These are phyloP conservation scores for Wallacemonas sp. DNA, from an alignment of 208 protist genomes.

Conservation along the genomic window DNA sequence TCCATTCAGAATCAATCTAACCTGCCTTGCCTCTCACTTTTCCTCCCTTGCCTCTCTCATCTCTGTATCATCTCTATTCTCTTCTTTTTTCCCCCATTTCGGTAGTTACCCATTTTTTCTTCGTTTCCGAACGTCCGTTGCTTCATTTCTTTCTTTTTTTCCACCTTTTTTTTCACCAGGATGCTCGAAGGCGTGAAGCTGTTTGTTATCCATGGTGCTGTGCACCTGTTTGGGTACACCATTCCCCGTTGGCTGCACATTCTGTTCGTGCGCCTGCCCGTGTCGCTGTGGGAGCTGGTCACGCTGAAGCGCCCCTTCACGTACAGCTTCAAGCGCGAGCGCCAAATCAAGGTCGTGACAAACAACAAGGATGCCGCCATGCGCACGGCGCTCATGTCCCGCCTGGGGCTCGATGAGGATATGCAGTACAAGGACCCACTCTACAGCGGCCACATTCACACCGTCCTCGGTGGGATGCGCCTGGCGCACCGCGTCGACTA, in stretches of 20 bases:
- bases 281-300: constrained; percentile 39
- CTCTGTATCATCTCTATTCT: no score
- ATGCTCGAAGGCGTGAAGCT: constrained; percentile 34
- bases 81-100: no score
- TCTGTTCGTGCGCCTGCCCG: constrained; percentile 38
- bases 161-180: neutral
- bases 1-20: no score
- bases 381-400: constrained; percentile 12
- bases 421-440: constrained; percentile 56
- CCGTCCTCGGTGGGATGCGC: constrained; percentile 36
- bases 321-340: constrained; percentile 27
- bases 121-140: no score
- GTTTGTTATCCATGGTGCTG: constrained; percentile 24
- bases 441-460: constrained; percentile 62
- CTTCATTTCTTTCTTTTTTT: neutral
- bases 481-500: constrained; percentile 31
- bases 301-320: constrained; percentile 28
- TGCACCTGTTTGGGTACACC: constrained; percentile 38
- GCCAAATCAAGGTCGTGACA: constrained; percentile 32
- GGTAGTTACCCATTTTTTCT: no score
- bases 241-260: constrained; percentile 33
- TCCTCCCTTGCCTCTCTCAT: no score
- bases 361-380: constrained; percentile 13
- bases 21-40: no score
- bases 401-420: constrained; percentile 37